Conservation (phyloP, 1,139 yeast genomes). For the Wickerhamomyces sp. region DNA sequence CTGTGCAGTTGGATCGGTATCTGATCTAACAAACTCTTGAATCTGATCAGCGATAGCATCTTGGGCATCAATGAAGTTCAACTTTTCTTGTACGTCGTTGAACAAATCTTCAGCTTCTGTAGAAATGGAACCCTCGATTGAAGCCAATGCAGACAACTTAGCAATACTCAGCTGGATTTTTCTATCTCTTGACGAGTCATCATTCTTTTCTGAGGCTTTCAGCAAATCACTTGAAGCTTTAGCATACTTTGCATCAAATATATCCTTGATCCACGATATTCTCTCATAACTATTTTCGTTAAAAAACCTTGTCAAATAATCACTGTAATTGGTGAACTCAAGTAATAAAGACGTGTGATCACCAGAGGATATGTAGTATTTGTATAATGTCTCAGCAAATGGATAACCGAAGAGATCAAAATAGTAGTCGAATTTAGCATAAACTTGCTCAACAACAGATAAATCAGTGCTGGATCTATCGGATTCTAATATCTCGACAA, state of each 20-base stretch:
- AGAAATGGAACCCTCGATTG: conserved; percentile 14
- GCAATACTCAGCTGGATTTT: conserved; percentile 66
- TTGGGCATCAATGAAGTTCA: conserved; percentile 46
- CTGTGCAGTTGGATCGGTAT: conserved; percentile 22
- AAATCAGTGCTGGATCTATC: conserved; percentile 37
- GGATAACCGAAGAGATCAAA: conserved; percentile 59
- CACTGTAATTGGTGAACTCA: conserved; percentile 50
- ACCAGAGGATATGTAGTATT: conserved; percentile 49
- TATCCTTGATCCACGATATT: conserved; percentile 71
- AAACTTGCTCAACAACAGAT: conserved; percentile 26
- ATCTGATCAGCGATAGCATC: conserved; percentile 34
- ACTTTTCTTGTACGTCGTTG: conserved; percentile 41
- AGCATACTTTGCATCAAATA: conserved; percentile 45
- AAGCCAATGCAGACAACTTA: conserved; percentile 43
- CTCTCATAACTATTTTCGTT: conserved; percentile 43
- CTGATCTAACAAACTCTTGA: conserved; percentile 23
- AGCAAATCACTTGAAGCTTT: conserved; percentile 46
- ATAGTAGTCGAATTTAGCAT: conserved; percentile 42
- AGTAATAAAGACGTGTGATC: conserved; percentile 50
- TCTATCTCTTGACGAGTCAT: conserved; percentile 42
- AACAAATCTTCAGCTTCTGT: conserved; percentile 26
- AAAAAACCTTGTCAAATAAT: conserved; percentile 50
- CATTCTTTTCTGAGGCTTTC: conserved; percentile 35
- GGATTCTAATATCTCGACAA: conserved; percentile 59
- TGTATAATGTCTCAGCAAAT: conserved; percentile 66